Evolutionary conservation across 2,329 filamentous ascomycete species (phyloP), one percentile per base, ranked within the genome.

Genomic region (Rhynchosporium graminicola): DNA sequence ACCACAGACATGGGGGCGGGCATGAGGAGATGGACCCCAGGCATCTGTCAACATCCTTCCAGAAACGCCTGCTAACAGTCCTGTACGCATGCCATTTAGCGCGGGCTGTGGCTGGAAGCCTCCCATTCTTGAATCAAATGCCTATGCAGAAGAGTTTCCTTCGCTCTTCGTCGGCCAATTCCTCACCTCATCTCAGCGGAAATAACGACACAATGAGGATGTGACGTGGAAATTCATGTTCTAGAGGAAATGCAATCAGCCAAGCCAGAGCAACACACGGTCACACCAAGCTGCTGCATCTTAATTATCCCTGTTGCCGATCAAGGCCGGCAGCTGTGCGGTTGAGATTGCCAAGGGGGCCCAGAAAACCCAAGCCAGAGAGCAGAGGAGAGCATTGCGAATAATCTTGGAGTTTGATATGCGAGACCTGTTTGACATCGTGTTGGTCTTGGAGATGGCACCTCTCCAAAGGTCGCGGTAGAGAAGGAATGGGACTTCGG

Each of bases 101-200:
- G n/a, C 38, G 7, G 5, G 33, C 28, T 54, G 48, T 54, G 58
- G 58, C 48, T 33, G 38, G 15, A 38, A 43, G 28, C 40, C 20
- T 38, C 48, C 10, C 40, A 28, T 46, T 33, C 40, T 7, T 57
- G 28, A 38, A 57, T 46, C 54, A 43, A 57, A 57, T 46, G 26
- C 40, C 54, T 57, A 31, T 58, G n/a, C 29, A 48, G 43, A 31
- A 58, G 29, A 47, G 36, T 40, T 48, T 40, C 38, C 33, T 45
- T 57, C 40, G 29, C 56, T 38, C 9, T 20, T 48, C 40, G 40
- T 58, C 43, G 45, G 56, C 45, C 12, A 29, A n/a, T 48, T 38
- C 56, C 56, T 58, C 45, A 58, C 29, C 56, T 58, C 56, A 47
- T 47, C 45, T 48, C 43, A 58, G 42, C 54, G 51, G 36, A 42